Percentiles rank a stretch among this genome's conserved stretches.
Evolutionary conservation across 257 asterid genomes (phyloP).

Genomic region (Fraxinus quadrangulata): DNA sequence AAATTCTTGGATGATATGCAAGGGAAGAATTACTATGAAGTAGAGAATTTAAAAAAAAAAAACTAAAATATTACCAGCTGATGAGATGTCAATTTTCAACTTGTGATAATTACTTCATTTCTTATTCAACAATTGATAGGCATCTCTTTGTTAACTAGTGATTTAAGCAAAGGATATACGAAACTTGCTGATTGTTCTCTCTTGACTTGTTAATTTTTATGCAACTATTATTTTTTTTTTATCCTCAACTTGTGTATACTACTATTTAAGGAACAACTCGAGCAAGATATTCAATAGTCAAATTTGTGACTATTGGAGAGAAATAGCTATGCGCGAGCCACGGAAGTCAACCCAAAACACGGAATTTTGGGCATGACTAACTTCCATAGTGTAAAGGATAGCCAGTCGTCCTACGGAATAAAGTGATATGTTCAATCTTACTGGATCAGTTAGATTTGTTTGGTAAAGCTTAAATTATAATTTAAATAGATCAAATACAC

Average conservation of each 20-base stretch:
- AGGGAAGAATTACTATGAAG: not conserved
- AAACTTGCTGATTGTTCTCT: not conserved
- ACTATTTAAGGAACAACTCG: conserved; percentile 21
- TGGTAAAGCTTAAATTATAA: too few species aligned
- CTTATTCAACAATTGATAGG: conserved; percentile 11
- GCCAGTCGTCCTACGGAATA: too few species aligned
- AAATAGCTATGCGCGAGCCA: not conserved
- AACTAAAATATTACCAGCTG: conserved; percentile 14
- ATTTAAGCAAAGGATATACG: conserved; percentile 10
- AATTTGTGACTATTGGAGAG: not conserved
- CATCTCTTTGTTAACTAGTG: conserved; percentile 8
- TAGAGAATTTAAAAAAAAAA: not conserved
- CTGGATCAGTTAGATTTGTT: too few species aligned
- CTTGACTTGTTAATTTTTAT: conserved; percentile 4
- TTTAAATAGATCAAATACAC: too few species aligned
- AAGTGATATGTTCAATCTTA: too few species aligned
- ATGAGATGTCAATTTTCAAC: conserved; percentile 26
- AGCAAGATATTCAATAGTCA: not conserved
- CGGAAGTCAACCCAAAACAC: not conserved
- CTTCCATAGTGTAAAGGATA: too few species aligned
- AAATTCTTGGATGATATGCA: conserved; percentile 18
- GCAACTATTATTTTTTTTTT: not conserved
- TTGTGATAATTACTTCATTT: not conserved
- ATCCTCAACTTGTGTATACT: not conserved
- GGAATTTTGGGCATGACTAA: too few species aligned